Evolutionary conservation across 192 early-diverging fungal genomes (phyloP).

Genomic region (Entomortierella parvispora): DNA sequence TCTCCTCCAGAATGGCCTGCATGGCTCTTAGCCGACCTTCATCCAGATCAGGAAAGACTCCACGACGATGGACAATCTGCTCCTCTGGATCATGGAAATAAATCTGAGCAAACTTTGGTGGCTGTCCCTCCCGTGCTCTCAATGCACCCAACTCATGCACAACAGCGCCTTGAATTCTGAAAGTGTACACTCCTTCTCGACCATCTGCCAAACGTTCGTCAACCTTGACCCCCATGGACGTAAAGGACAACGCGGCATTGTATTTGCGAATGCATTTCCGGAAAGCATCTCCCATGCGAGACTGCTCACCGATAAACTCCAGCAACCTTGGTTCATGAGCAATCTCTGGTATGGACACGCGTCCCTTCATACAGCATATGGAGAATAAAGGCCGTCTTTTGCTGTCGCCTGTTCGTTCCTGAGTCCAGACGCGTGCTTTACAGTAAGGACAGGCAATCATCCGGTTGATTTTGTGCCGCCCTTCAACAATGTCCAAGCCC

Average conservation of each 20-base stretch:
- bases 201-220: not conserved
- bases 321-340: not conserved
- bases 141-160: slow-evolving; percentile 7
- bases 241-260: slow-evolving; percentile 28
- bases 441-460: not conserved
- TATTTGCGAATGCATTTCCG: slow-evolving; percentile 16
- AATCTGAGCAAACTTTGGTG: slow-evolving; percentile 13
- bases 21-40: no score
- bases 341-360: not conserved
- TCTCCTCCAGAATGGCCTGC: not conserved
- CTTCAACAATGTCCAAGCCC: not conserved
- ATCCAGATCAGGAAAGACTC: not conserved
- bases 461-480: not conserved
- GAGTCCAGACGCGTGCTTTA: not conserved
- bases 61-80: not conserved
- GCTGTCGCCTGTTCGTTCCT: not conserved
- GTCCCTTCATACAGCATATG: not conserved
- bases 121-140: not conserved
- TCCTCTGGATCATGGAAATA: slow-evolving; percentile 11
- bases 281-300: not conserved
- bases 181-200: slow-evolving; percentile 1
- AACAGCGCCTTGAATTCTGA: slow-evolving; percentile 12
- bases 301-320: not conserved
- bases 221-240: slow-evolving; percentile 15
- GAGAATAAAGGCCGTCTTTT: not conserved